Conservation (phyloP, 768 basidiomycete species). For the Naematelia aurantialba region DNA sequence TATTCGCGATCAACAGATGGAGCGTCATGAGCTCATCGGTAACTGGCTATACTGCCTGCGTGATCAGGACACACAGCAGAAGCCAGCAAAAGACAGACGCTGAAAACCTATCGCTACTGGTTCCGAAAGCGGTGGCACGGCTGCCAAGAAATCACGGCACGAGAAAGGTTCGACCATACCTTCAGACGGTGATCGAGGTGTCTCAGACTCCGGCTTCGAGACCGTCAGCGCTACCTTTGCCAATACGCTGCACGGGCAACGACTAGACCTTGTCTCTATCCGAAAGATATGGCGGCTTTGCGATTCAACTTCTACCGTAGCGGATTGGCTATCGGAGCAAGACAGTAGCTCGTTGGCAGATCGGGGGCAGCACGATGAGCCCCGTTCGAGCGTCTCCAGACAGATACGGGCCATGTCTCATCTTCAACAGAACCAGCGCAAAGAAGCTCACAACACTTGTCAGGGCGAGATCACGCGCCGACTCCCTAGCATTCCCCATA, state of each 20-base stretch:
- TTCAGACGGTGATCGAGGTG: background rate
- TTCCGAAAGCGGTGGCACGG: background rate
- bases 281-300: background rate
- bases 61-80: background rate
- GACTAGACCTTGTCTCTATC: background rate
- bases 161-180: background rate
- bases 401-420: too few species aligned
- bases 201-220: background rate
- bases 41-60: conserved; percentile 5
- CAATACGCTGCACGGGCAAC: background rate
- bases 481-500: too few species aligned
- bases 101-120: background rate
- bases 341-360: background rate
- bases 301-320: background rate
- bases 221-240: background rate
- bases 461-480: too few species aligned
- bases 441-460: too few species aligned
- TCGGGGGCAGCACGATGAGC: too few species aligned
- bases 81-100: background rate
- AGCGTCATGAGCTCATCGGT: conserved; percentile 1
- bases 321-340: background rate
- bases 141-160: background rate
- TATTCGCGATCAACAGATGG: background rate
- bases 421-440: too few species aligned
- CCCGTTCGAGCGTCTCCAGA: too few species aligned